Evolutionary conservation across 495 filamentous ascomycete species (phyloP).

Genomic region (Hypomontagnella submonticulosa): DNA sequence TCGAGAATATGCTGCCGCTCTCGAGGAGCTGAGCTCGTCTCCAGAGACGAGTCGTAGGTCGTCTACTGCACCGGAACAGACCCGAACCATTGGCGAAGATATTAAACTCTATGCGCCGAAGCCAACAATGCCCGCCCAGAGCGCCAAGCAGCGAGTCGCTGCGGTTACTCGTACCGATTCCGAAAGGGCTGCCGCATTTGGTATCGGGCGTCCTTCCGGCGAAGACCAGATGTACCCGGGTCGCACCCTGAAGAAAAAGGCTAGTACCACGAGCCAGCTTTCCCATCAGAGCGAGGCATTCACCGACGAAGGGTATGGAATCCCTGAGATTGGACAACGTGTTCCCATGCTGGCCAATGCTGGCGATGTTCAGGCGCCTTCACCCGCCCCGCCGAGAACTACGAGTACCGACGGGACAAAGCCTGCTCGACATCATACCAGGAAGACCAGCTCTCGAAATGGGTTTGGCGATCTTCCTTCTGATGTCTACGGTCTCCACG

Average conservation of each 20-base stretch:
- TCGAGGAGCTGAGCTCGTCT: slow-evolving; percentile 54
- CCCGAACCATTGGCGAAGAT: slow-evolving; percentile 80
- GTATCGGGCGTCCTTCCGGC: slow-evolving; percentile 74
- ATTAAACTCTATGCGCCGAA: slow-evolving; percentile 91
- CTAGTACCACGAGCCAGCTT: slow-evolving; percentile 65
- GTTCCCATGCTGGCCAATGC: slow-evolving; percentile 95
- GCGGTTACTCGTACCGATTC: slow-evolving; percentile 91
- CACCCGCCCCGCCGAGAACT: slow-evolving; percentile 74
- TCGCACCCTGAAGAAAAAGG: slow-evolving; percentile 69
- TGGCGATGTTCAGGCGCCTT: slow-evolving; percentile 96
- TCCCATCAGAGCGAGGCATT: slow-evolving; percentile 57
- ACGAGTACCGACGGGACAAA: slow-evolving; percentile 65
- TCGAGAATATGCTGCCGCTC: slow-evolving; percentile 79
- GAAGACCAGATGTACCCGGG: slow-evolving; percentile 52
- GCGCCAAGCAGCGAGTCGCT: slow-evolving; percentile 81
- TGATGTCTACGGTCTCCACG: slow-evolving; percentile 87
- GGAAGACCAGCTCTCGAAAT: slow-evolving; percentile 60
- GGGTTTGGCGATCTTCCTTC: slow-evolving; percentile 66
- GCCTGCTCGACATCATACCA: slow-evolving; percentile 71
- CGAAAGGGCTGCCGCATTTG: slow-evolving; percentile 80
- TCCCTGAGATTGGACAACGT: slow-evolving; percentile 87
- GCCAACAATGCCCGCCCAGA: slow-evolving; percentile 80
- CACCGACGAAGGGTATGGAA: slow-evolving; percentile 80
- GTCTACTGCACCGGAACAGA: slow-evolving; percentile 68
- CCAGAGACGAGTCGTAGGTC: slow-evolving; percentile 45